A percentile compares a stretch with the other conserved stretches of the same genome.
Evolutionary conservation across 2,329 filamentous ascomycete genomes (phyloP).

Genomic region (Pseudopithomyces maydicus): DNA sequence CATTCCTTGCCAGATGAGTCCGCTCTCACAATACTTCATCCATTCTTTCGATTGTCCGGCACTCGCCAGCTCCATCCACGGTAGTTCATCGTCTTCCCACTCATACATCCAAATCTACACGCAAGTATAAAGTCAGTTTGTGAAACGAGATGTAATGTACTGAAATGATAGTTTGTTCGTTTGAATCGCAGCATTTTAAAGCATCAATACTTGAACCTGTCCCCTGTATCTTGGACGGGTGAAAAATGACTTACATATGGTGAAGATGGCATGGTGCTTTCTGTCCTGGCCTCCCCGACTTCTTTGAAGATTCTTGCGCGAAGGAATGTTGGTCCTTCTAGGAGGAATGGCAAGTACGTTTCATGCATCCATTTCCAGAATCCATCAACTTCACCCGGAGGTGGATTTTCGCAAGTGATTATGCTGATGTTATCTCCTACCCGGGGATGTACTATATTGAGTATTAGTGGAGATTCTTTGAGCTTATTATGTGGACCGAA

Average conservation of each 20-base stretch:
- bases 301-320: constrained; percentile 5
- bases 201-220: background rate
- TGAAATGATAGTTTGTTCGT: background rate
- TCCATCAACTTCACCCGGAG: background rate
- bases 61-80: constrained; percentile 8
- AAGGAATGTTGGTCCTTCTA: constrained; percentile 2
- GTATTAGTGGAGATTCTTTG: background rate
- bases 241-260: background rate
- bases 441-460: background rate
- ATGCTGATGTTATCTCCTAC: constrained; percentile 4
- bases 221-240: background rate
- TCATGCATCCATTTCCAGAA: constrained; percentile 8
- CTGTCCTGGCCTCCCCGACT: background rate
- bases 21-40: constrained; percentile 1
- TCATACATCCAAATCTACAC: constrained; percentile 1
- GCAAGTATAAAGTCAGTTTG: background rate
- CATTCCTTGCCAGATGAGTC: constrained; percentile 6
- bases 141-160: no score
- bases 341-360: background rate
- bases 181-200: background rate
- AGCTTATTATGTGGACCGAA: background rate
- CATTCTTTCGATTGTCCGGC: constrained; percentile 7
- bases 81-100: constrained; percentile 8
- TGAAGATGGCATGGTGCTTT: background rate
- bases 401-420: constrained; percentile 1